A percentile compares a stretch with the other conserved stretches of the same genome.
Evolutionary conservation across 495 filamentous ascomycete genomes (phyloP).

Genomic region (Aeminium ludgeri): DNA sequence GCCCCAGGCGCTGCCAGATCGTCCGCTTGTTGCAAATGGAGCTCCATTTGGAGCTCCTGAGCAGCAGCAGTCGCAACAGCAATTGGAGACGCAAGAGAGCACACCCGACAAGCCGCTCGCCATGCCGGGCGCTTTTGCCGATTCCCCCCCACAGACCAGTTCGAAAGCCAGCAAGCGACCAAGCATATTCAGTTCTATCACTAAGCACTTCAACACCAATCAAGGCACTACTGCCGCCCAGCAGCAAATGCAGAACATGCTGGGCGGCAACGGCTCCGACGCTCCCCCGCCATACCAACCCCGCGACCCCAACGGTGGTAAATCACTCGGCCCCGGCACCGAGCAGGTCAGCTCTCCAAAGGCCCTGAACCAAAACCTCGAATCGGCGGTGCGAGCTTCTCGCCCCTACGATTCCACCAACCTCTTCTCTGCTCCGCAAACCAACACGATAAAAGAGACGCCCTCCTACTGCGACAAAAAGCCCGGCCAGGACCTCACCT

Average conservation of each 20-base stretch:
- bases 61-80: constrained; percentile 30
- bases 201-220: constrained; percentile 10
- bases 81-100: background rate
- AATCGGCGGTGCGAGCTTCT: constrained; percentile 67
- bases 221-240: background rate
- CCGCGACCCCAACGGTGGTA: constrained; percentile 20
- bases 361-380: constrained; percentile 45
- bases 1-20: background rate
- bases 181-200: constrained; percentile 11
- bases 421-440: constrained; percentile 53
- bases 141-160: constrained; percentile 18
- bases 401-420: constrained; percentile 57
- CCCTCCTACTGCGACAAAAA: constrained; percentile 76
- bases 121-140: constrained; percentile 13
- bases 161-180: constrained; percentile 8
- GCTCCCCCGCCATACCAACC: constrained; percentile 32
- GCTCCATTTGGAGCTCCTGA: constrained; percentile 20
- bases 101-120: constrained; percentile 10
- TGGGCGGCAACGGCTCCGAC: constrained; percentile 7
- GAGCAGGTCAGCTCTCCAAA: constrained; percentile 21
- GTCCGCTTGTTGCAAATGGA: background rate
- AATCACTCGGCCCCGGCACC: constrained; percentile 10
- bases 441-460: constrained; percentile 63
- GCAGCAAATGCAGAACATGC: constrained; percentile 15
- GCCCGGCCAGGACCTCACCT: constrained; percentile 62